These are phyloP conservation scores for Rugonectria rugulosa DNA, from an alignment of 2,329 filamentous ascomycete species.

Conservation along the genomic window DNA sequence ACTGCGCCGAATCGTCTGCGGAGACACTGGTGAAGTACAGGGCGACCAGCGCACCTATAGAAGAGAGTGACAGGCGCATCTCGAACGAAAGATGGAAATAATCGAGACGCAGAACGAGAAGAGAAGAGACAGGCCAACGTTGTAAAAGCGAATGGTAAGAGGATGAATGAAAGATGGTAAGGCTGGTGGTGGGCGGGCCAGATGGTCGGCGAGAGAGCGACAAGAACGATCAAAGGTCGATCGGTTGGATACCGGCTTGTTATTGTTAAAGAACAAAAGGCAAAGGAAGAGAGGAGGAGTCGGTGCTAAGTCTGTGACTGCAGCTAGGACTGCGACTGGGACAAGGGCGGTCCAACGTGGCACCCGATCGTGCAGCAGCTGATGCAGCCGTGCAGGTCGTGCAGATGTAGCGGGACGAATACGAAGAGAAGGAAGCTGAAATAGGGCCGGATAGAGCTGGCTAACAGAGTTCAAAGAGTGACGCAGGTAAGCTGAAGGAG, in stretches of 20 bases:
- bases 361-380: constrained; percentile 26
- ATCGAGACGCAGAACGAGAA: constrained; percentile 6
- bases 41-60: constrained; percentile 41
- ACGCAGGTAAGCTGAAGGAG: constrained; percentile 20
- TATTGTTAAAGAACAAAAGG: too few species aligned
- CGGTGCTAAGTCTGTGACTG: too few species aligned
- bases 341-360: constrained; percentile 29
- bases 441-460: constrained; percentile 16
- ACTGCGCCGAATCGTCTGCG: constrained; percentile 36
- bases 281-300: constrained; percentile 25
- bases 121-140: background rate
- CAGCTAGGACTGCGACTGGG: constrained; percentile 23
- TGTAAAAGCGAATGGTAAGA: background rate
- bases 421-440: constrained; percentile 26
- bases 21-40: constrained; percentile 35
- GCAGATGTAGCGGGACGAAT: constrained; percentile 31
- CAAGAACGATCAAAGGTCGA: constrained; percentile 2
- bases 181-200: background rate
- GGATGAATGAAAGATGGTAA: background rate
- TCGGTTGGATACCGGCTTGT: constrained; percentile 10
- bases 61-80: constrained; percentile 41
- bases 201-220: too few species aligned
- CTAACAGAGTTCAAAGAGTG: constrained; percentile 18
- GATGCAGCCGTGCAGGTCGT: constrained; percentile 23
- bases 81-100: constrained; percentile 10